Evolutionary conservation across 352 stramenopile genomes (phyloP).

Genomic region (Globisporangium spiculum): DNA sequence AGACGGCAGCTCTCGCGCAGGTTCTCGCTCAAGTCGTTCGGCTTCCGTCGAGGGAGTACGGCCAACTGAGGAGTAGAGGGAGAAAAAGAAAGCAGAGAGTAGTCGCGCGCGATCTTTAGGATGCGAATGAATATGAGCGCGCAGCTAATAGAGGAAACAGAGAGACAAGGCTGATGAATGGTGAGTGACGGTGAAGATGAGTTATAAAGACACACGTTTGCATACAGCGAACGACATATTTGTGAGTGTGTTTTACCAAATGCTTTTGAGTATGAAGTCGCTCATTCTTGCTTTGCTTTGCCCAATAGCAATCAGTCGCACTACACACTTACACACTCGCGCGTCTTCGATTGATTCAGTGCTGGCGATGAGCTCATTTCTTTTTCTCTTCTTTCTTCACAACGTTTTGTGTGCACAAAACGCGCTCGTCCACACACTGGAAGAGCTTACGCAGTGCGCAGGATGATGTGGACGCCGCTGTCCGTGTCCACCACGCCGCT

Average conservation of each 20-base stretch:
- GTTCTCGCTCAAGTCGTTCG: constrained; percentile 32
- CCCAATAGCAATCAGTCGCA: background rate
- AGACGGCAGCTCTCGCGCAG: constrained; percentile 22
- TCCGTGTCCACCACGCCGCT: constrained; percentile 94
- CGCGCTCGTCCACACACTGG: background rate
- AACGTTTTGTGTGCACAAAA: background rate
- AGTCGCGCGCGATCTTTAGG: background rate
- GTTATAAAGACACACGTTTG: no score
- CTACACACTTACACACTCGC: background rate
- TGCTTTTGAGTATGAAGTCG: background rate
- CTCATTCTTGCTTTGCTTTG: background rate
- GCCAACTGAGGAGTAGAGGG: constrained; percentile 3
- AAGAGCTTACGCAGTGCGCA: constrained; percentile 74
- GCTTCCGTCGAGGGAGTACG: constrained; percentile 28
- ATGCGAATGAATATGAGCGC: background rate
- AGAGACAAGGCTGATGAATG: background rate
- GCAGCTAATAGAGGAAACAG: background rate
- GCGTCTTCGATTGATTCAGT: background rate
- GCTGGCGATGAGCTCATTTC: background rate
- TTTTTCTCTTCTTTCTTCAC: background rate
- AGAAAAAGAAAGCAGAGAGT: background rate
- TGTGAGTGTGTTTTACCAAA: background rate
- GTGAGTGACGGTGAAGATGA: background rate
- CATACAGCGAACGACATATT: background rate
- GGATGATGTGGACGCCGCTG: constrained; percentile 96